Base-by-base conservation (phyloP, 495 filamentous ascomycete genomes). In the Pseudoneurospora amorphoporcata region DNA sequence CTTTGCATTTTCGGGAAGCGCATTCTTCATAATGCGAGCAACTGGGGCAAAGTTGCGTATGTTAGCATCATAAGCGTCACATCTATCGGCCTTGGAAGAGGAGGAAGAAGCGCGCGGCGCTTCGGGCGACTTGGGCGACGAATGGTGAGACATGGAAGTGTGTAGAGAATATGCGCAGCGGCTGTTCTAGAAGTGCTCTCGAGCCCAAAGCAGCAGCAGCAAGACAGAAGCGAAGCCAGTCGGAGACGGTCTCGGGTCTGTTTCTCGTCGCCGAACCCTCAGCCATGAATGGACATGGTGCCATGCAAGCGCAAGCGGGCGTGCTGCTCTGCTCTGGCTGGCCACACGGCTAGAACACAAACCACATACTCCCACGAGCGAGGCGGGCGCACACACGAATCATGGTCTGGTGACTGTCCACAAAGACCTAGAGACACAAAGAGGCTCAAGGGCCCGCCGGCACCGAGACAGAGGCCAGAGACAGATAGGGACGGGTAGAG, bases 1-100 rank as follows among this genome's bases (percentile, higher is more conserved):
- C 86, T 99, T 99, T 71, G 95, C 95, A 81, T 99, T 99, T 75
- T 99, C 96, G 17, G 95, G 95, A 35, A 99, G 85, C 3, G 95
- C 95, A 71, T 91, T 90, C 81, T 99, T 99, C 95, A 99, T 99
- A 81, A 99, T 98, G 68, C 95, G 94, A 76, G 95, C 95, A 78
- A 99, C 95, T 99, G 90, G 89, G 79, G 88, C 92, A 88, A 90
- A 93, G 82, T 91, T 91, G 73, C 91, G 88, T 85, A 92, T 92
- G 87, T 97, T 92, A 97, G 94, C 91, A 86, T 94, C 92, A 76
- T 88, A 84, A 29, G 81, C 75, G 81, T 86, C 83, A 74, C 80
- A 81, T 77, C 81, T 82, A 77, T 85, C 82, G 53, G 80, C 73
- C 78, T 84, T 86, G 73, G 84, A 83, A 77, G 80, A 73, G 12